A percentile compares a stretch with the other conserved stretches of the same genome.
Evolutionary conservation across 2,329 filamentous ascomycete genomes (phyloP).

Genomic region (Pestalotiopsis sp.): DNA sequence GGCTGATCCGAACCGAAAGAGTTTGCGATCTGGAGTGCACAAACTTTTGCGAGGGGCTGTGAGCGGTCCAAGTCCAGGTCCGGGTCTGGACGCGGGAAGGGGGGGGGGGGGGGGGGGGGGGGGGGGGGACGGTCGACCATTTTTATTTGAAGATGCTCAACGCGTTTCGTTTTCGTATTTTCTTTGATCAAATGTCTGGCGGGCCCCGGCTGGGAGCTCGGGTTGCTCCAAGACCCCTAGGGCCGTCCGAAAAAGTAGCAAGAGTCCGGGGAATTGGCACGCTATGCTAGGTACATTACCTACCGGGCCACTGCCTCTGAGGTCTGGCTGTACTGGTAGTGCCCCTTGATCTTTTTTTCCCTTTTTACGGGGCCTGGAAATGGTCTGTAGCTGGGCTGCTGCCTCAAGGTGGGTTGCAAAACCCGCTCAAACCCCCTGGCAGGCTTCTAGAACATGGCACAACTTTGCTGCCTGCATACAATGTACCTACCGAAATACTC

Average conservation of each 20-base stretch:
- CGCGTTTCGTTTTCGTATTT: constrained; percentile 6
- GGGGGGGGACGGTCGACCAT: neutral
- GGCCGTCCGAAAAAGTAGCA: neutral
- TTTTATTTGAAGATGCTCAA: constrained; percentile 8
- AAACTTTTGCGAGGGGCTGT: neutral
- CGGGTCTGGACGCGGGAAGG: neutral
- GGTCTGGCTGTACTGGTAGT: neutral
- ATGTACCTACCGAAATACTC: too few relatives aligned
- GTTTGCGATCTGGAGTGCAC: too few relatives aligned
- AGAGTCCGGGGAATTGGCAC: constrained; percentile 8
- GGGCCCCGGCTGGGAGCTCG: constrained; percentile 2
- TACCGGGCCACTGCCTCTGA: neutral
- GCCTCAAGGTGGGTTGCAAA: neutral
- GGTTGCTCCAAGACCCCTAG: constrained; percentile 3
- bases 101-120: neutral
- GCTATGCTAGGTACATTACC: too few relatives aligned
- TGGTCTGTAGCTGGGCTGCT: neutral
- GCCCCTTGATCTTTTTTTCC: neutral
- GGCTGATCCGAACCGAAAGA: too few relatives aligned
- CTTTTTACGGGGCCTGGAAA: neutral
- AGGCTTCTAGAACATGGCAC: neutral
- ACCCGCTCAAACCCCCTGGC: neutral
- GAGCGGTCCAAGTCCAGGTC: neutral
- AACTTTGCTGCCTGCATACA: neutral
- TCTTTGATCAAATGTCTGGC: neutral